phyloP scores from a whole-genome alignment of 345 rosid genomes.

The Syzygium grande region DNA sequence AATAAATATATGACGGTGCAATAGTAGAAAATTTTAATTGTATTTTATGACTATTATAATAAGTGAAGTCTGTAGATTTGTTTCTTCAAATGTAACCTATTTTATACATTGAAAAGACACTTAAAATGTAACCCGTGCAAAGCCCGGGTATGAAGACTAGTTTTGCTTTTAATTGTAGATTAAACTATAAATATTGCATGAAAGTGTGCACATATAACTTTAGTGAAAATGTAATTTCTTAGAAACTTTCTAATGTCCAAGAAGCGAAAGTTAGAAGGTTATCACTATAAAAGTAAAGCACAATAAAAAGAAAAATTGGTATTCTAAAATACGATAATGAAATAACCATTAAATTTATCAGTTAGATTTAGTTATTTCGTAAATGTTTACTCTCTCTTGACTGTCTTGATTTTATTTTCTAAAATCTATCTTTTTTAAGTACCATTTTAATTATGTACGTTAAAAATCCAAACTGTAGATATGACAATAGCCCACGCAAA shows the following conservation, averaged over 20 bases:
- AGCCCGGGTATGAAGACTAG: neutral
- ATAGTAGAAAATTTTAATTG: neutral
- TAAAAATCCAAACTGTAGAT: neutral
- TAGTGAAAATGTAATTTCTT: neutral
- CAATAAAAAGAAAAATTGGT: neutral
- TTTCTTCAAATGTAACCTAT: neutral
- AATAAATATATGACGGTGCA: neutral
- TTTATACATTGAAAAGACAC: neutral
- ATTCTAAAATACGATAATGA: neutral
- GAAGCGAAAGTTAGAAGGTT: neutral
- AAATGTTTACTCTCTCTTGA: neutral
- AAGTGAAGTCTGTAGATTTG: neutral
- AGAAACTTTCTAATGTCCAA: neutral
- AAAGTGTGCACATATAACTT: neutral
- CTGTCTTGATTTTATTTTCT: neutral
- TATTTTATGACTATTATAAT: neutral
- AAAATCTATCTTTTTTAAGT: neutral
- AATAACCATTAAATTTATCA: neutral
- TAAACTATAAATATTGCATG: neutral
- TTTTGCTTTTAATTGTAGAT: neutral
- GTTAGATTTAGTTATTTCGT: neutral
- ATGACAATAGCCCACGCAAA: neutral
- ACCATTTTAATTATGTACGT: neutral
- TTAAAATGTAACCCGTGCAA: neutral
- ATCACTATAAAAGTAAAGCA: neutral